phyloP scores from a whole-genome alignment of 148 eudicot species.

The Fagopyrum homotropicum region DNA sequence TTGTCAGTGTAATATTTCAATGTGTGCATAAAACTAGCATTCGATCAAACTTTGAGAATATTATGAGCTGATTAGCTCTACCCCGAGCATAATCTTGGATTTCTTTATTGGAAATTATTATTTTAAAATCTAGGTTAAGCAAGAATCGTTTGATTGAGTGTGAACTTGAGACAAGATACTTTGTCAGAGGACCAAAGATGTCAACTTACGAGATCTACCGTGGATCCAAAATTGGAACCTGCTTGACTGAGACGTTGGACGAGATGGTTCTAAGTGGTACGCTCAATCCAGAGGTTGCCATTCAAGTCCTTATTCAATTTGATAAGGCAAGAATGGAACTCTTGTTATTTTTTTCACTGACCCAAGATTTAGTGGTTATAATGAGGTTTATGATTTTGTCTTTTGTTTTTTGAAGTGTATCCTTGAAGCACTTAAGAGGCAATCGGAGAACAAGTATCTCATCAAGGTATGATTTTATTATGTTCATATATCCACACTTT shows the following conservation, averaged over 20 bases:
- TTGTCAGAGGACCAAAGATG: conserved; percentile 24
- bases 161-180: background rate
- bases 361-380: background rate
- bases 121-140: too few species aligned
- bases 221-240: conserved; percentile 89
- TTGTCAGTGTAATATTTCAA: background rate
- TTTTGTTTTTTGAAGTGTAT: conserved; percentile 51
- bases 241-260: conserved; percentile 89
- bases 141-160: background rate
- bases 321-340: conserved; percentile 41
- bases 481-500: too few species aligned
- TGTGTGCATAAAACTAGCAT: background rate
- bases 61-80: background rate
- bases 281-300: conserved; percentile 85
- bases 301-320: conserved; percentile 88
- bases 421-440: conserved; percentile 85
- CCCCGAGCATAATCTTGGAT: background rate
- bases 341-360: background rate
- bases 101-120: background rate
- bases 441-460: conserved; percentile 71
- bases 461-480: conserved; percentile 49
- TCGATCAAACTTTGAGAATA: background rate
- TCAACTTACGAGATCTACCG: conserved; percentile 87
- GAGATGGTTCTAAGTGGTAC: conserved; percentile 74
- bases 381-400: background rate